These are phyloP conservation scores for Hypholoma fasciculare DNA, from an alignment of 768 basidiomycete genomes.

Conservation along the genomic window DNA sequence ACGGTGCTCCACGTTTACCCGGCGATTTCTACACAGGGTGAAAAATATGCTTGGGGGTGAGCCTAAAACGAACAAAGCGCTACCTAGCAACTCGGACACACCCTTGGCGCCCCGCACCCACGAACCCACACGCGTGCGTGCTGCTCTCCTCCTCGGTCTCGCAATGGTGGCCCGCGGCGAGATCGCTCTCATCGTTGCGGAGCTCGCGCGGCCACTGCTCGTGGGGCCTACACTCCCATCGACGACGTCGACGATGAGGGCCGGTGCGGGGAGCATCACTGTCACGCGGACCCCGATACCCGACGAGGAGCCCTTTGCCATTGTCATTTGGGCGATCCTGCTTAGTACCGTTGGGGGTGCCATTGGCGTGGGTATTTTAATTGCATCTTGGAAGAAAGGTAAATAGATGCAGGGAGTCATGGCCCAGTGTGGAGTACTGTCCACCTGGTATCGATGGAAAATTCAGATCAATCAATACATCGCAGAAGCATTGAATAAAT, in stretches of 20 bases:
- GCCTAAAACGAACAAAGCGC: not conserved
- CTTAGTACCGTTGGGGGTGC: slow-evolving; percentile 55
- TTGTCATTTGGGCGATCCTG: slow-evolving; percentile 60
- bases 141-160: slow-evolving; percentile 45
- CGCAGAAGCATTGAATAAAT: too few relatives aligned
- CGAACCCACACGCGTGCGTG: slow-evolving; percentile 19
- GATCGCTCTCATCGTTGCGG: slow-evolving; percentile 63
- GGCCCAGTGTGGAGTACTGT: too few relatives aligned
- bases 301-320: slow-evolving; percentile 44
- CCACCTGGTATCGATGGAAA: too few relatives aligned
- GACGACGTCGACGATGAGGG: not conserved
- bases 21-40: too few relatives aligned
- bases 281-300: not conserved
- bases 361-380: slow-evolving; percentile 27
- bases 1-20: too few relatives aligned
- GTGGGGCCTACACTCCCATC: slow-evolving; percentile 1
- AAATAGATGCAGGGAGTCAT: too few relatives aligned
- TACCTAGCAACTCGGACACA: not conserved
- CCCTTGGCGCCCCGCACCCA: not conserved
- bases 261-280: not conserved
- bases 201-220: slow-evolving; percentile 37
- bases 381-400: slow-evolving; percentile 16
- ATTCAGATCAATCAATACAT: too few relatives aligned
- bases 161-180: slow-evolving; percentile 72
- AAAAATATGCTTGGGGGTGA: not conserved